Evolutionary conservation across 2,329 filamentous ascomycete genomes (phyloP).

Genomic region (Monilinia polystroma): DNA sequence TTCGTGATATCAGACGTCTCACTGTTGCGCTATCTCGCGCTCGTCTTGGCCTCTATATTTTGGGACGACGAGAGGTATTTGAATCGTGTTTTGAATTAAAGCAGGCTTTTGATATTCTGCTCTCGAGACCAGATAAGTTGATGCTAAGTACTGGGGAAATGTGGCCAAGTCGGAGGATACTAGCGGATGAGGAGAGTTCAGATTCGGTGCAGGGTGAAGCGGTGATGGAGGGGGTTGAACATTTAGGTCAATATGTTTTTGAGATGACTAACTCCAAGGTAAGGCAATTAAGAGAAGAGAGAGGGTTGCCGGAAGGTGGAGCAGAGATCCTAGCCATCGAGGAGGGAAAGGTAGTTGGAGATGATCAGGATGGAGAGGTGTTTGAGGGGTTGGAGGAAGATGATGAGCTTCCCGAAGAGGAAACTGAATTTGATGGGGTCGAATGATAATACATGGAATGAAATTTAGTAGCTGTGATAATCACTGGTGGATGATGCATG

Average conservation of each 20-base stretch:
- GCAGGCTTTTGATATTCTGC: slow-evolving; percentile 77
- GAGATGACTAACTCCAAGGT: slow-evolving; percentile 74
- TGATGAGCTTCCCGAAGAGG: neutral
- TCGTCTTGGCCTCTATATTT: slow-evolving; percentile 84
- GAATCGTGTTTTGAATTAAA: slow-evolving; percentile 85
- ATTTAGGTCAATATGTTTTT: slow-evolving; percentile 92
- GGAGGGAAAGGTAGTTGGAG: slow-evolving; percentile 8
- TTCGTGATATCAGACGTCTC: slow-evolving; percentile 87
- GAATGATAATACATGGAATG: slow-evolving; percentile 7
- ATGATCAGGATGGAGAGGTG: slow-evolving; percentile 1
- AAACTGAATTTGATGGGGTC: slow-evolving; percentile 6
- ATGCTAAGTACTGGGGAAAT: slow-evolving; percentile 81
- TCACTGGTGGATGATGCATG: neutral
- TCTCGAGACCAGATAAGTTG: slow-evolving; percentile 77
- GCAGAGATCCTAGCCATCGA: slow-evolving; percentile 3
- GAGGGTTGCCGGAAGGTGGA: slow-evolving; percentile 31
- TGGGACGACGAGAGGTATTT: slow-evolving; percentile 85
- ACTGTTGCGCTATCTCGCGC: slow-evolving; percentile 94
- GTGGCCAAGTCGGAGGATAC: slow-evolving; percentile 65
- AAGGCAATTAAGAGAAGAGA: slow-evolving; percentile 37
- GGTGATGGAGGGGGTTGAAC: slow-evolving; percentile 87
- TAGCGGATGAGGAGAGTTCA: slow-evolving; percentile 47
- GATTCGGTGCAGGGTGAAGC: slow-evolving; percentile 54
- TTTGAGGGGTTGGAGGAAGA: slow-evolving; percentile 1
- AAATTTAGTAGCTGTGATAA: neutral